Base-by-base conservation (phyloP, 2,329 filamentous ascomycete species). In the Neurospora sp. region DNA sequence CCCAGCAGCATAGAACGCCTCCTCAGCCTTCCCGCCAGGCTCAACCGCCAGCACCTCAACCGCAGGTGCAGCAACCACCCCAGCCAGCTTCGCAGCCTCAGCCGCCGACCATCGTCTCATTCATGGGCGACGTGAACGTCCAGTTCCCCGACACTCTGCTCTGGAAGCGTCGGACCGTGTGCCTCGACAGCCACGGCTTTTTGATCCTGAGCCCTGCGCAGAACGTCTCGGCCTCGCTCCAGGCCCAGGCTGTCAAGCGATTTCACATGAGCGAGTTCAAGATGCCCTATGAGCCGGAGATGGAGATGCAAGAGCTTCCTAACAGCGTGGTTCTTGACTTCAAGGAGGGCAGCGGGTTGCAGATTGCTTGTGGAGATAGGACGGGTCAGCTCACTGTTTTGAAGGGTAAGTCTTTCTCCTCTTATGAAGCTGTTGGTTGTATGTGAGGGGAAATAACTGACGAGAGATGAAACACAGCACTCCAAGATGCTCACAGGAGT, bases 61-160 rank as follows among this genome's bases (percentile, higher is more conserved):
- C 52, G 15, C 52, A 62, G 23, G 15, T 36, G 52, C 52, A 62
- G 52, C 12, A 62, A 36, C 52, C 23, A 62, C 52, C 52, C 4
- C 52, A 33, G 15, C 52, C 67, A 39, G 41, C 28, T 11, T 38
- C 71, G 19, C 70, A 66, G 74, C 77, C 67, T n/a, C 74, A 78
- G 71, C 52, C 52, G 15, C 74, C 79, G 17, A 80, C 79, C 66
- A 82, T 89, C 68, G 84, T 90, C 36, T 84, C 92, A 3, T 89
- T 91, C 72, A 86, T 97, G 79, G 93, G 94, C 67, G 92, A 97
- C 76, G 90, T 99, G 73, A 98, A 99, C 76, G 92, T 98, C 11
- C 96, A 99, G 78, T 97, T 99, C 78, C 96, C 96, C 0, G 95
- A 98, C 78, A 97, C 93, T 69, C 85, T 99, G 66, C 85, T 99